phyloP scores from a whole-genome alignment of 2,329 filamentous ascomycete species.

The Colletotrichum somersetense region DNA sequence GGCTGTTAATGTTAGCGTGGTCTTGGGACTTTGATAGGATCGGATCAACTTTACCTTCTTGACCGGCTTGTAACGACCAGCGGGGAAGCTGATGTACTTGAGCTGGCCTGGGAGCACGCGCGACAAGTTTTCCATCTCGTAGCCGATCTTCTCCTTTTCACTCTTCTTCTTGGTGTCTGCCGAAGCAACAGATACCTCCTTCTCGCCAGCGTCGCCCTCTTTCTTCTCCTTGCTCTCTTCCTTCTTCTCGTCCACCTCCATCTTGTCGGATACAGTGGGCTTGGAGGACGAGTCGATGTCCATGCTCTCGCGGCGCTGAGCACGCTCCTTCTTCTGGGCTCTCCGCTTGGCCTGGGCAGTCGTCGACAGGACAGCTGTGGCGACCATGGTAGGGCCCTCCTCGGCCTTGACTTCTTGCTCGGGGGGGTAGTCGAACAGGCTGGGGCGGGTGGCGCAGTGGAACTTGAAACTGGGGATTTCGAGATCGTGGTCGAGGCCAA shows the following conservation, averaged over 20 bases:
- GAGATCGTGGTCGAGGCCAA: constrained; percentile 92
- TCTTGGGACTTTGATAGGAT: not conserved
- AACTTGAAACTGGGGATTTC: constrained; percentile 96
- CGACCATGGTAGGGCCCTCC: constrained; percentile 92
- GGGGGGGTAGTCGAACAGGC: constrained; percentile 97
- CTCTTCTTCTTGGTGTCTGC: constrained; percentile 84
- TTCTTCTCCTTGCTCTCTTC: constrained; percentile 72
- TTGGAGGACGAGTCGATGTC: constrained; percentile 87
- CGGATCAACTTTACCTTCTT: constrained; percentile 72
- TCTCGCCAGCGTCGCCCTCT: constrained; percentile 60
- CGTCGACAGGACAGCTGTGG: constrained; percentile 94
- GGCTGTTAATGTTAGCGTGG: constrained; percentile 73
- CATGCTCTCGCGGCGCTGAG: constrained; percentile 93
- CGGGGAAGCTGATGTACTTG: constrained; percentile 94
- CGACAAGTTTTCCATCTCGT: constrained; percentile 97
- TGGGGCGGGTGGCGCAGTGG: constrained; percentile 93
- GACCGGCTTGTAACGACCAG: constrained; percentile 92
- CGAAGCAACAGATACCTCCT: constrained; percentile 63
- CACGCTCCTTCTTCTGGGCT: constrained; percentile 92
- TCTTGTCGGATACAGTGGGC: constrained; percentile 75
- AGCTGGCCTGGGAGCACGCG: constrained; percentile 92
- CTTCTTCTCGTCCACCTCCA: constrained; percentile 84
- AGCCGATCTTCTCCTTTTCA: constrained; percentile 97
- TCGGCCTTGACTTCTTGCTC: constrained; percentile 96
- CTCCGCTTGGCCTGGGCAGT: constrained; percentile 97